Evolutionary conservation across 495 filamentous ascomycete genomes (phyloP).

Genomic region (Annulohypoxylon nitens): DNA sequence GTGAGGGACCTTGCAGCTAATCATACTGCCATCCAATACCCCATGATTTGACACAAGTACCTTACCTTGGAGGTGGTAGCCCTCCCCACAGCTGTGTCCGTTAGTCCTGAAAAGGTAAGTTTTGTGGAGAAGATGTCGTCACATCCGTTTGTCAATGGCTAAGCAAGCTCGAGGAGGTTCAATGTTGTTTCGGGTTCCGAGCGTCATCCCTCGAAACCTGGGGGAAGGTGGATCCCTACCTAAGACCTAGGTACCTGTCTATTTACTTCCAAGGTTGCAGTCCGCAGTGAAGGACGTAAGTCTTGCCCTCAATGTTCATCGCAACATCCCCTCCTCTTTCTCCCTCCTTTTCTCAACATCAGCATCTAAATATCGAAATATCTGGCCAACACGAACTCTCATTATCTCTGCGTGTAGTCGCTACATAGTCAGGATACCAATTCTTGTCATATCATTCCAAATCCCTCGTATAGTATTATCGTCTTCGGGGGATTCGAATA

Average conservation of each 20-base stretch:
- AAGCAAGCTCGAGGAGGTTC: no score
- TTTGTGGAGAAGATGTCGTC: conserved; percentile 44
- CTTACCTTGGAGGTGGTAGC: background rate
- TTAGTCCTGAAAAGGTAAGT: conserved; percentile 8
- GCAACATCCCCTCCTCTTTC: background rate
- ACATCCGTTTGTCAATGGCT: conserved; percentile 27
- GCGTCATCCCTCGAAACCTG: conserved; percentile 35
- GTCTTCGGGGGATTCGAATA: conserved; percentile 15
- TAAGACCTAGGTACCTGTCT: background rate
- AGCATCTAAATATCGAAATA: background rate
- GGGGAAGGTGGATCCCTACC: conserved; percentile 34
- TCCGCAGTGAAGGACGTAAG: conserved; percentile 1
- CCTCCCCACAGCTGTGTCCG: conserved; percentile 12
- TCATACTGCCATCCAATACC: background rate
- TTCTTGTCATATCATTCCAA: background rate
- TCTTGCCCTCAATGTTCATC: conserved; percentile 7
- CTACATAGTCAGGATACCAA: conserved; percentile 2
- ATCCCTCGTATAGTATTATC: conserved; percentile 21
- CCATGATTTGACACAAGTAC: conserved; percentile 9
- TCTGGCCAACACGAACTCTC: background rate
- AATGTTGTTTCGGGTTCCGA: conserved; percentile 7
- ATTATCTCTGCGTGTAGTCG: background rate
- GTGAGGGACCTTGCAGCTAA: background rate
- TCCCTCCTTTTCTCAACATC: conserved; percentile 1
- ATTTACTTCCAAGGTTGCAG: conserved; percentile 12